phyloP scores from a whole-genome alignment of 2,329 filamentous ascomycete genomes.

The Sporothrix variecibatus region DNA sequence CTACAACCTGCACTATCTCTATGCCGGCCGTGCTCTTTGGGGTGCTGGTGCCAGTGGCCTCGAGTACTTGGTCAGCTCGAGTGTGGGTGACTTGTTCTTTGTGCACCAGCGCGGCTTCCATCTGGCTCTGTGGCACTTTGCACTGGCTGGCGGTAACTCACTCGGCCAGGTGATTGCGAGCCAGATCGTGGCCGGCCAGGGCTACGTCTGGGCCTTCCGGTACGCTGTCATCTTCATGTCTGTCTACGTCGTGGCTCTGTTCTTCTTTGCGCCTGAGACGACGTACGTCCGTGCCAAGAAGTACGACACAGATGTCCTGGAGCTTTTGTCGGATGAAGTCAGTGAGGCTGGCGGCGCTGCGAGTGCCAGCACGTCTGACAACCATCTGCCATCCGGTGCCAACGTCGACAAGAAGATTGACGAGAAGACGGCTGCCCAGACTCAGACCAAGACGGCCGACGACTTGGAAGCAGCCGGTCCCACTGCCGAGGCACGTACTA shows the following conservation, averaged over 20 bases:
- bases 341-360: neutral
- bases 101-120: slow-evolving; percentile 51
- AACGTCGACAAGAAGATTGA: slow-evolving; percentile 21
- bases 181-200: slow-evolving; percentile 10
- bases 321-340: slow-evolving; percentile 32
- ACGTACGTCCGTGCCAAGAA: slow-evolving; percentile 35
- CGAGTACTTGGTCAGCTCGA: slow-evolving; percentile 45
- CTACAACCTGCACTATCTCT: slow-evolving; percentile 32
- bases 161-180: slow-evolving; percentile 22
- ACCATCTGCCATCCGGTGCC: neutral
- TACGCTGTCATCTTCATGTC: slow-evolving; percentile 11
- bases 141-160: slow-evolving; percentile 17
- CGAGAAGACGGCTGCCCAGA: slow-evolving; percentile 35
- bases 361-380: neutral
- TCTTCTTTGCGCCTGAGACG: slow-evolving; percentile 47
- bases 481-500: neutral
- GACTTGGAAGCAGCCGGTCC: neutral
- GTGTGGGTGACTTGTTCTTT: slow-evolving; percentile 58
- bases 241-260: slow-evolving; percentile 41
- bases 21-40: slow-evolving; percentile 31
- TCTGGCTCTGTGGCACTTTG: slow-evolving; percentile 35
- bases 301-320: slow-evolving; percentile 15
- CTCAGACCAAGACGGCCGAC: neutral
- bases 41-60: slow-evolving; percentile 39
- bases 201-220: slow-evolving; percentile 9